These are phyloP conservation scores for Plectosphaerella plurivora DNA, from an alignment of 2,329 filamentous ascomycete genomes.

Conservation along the genomic window DNA sequence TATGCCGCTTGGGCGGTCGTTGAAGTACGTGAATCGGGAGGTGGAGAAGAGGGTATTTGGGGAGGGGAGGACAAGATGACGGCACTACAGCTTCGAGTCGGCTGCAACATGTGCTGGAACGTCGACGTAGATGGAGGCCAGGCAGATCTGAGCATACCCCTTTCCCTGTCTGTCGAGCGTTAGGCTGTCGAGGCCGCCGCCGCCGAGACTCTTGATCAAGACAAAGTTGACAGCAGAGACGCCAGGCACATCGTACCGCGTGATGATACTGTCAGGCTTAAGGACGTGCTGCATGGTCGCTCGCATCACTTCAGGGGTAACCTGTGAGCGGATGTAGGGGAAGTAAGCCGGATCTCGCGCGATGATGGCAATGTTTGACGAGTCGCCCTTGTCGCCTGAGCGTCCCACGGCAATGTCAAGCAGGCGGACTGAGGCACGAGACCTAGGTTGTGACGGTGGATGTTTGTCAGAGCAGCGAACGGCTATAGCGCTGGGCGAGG, in stretches of 20 bases:
- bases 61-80: neutral
- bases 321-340: neutral
- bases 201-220: conserved; percentile 2
- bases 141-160: conserved; percentile 4
- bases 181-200: conserved; percentile 3
- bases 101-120: neutral
- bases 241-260: conserved; percentile 4
- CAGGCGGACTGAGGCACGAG: neutral
- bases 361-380: conserved; percentile 3
- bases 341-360: neutral
- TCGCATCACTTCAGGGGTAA: conserved; percentile 1
- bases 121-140: conserved; percentile 1
- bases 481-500: neutral
- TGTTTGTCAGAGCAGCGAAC: neutral
- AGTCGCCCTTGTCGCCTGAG: conserved; percentile 4
- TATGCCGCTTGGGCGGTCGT: no score
- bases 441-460: neutral
- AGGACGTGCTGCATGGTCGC: neutral
- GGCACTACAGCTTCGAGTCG: neutral
- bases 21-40: no score
- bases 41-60: neutral
- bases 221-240: conserved; percentile 3
- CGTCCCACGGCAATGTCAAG: conserved; percentile 2
- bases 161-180: conserved; percentile 4
- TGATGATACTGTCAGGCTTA: neutral